Evolutionary conservation across 129 eudicot genomes (phyloP), one percentile per base, ranked within the genome.

Genomic region (Tagetes patula): DNA sequence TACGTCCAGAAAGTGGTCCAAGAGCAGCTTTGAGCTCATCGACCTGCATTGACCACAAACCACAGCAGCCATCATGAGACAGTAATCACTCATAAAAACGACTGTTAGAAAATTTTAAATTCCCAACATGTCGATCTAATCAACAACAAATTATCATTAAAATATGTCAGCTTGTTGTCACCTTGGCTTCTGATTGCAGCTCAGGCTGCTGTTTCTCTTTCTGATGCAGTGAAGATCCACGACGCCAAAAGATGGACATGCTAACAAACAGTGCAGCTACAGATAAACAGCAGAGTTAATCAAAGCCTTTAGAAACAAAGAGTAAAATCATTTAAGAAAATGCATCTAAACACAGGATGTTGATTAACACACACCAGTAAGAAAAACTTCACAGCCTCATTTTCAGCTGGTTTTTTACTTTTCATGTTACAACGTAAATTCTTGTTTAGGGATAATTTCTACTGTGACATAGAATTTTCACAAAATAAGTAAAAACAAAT

Each of bases 1-100:
- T 84, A 6, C 96, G 95, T n/a, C 84, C 96, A 61, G 94, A 85
- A 53, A 89, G 82, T 1, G 88, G 88, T 71, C 88, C 95, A 63
- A 92, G 82, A 45, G 88, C 90, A 38, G 79, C 72, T 78, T 87
- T 87, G 20, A 92, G 85, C 69, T 85, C 89, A 66, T 64, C 71
- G 67, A 89, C 83, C 96, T 92, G 84, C 74, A 61, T 50, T 33
- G 40, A 77, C 71, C 66, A 33, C 20, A 78, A 53, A 62, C 0
- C 56, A 61, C 62, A 62, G n/a, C 65, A 59, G 41, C 41, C 39
- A 9, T 59, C 6, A 59, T 32, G 39, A 58, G 39, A 58, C n/a
- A 10, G 65, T 10, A 59, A 59, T 63, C 14, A 4, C 52, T 38
- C 32, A 20, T 4, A 20, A 50, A 39, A 27, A 2, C 13, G 40